These are phyloP conservation scores for Amylocarpus encephaloides DNA, from an alignment of 2,329 filamentous ascomycete genomes.

Conservation along the genomic window DNA sequence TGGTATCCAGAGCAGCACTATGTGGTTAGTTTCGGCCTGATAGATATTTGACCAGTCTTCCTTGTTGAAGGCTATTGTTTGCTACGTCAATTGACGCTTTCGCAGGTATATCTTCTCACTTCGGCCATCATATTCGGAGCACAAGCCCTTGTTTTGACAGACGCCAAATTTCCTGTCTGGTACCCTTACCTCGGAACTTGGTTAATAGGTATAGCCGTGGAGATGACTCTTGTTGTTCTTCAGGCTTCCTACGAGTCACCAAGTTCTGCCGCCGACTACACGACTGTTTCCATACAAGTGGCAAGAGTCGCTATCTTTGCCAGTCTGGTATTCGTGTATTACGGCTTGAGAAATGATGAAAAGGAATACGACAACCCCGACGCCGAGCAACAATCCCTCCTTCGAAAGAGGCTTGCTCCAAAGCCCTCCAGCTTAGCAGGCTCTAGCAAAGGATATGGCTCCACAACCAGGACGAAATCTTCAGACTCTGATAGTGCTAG, in stretches of 20 bases:
- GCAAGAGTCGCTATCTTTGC: conserved; percentile 30
- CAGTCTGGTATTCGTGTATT: conserved; percentile 33
- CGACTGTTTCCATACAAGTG: conserved; percentile 22
- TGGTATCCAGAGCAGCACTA: conserved; percentile 27
- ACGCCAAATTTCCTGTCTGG: conserved; percentile 47
- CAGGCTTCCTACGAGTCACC: conserved; percentile 23
- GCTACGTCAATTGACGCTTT: neutral
- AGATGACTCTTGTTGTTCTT: conserved; percentile 42
- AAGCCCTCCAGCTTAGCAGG: conserved; percentile 24
- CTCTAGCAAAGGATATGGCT: conserved; percentile 25
- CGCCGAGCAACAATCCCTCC: conserved; percentile 52
- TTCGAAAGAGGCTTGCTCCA: conserved; percentile 39
- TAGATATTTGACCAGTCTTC: conserved; percentile 3
- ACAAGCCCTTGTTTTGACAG: conserved; percentile 48
- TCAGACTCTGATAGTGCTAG: conserved; percentile 18
- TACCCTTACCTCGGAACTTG: conserved; percentile 60
- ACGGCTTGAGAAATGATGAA: conserved; percentile 23
- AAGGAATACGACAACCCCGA: conserved; percentile 37
- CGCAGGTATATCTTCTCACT: conserved; percentile 50
- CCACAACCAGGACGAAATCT: conserved; percentile 15
- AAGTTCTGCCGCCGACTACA: conserved; percentile 21
- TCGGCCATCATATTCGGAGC: conserved; percentile 59
- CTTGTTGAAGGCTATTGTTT: neutral
- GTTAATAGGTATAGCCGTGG: conserved; percentile 50
- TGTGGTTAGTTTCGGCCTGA: conserved; percentile 22